Conservation (phyloP, 768 basidiomycete genomes). For the Leccinum truebloodii region DNA sequence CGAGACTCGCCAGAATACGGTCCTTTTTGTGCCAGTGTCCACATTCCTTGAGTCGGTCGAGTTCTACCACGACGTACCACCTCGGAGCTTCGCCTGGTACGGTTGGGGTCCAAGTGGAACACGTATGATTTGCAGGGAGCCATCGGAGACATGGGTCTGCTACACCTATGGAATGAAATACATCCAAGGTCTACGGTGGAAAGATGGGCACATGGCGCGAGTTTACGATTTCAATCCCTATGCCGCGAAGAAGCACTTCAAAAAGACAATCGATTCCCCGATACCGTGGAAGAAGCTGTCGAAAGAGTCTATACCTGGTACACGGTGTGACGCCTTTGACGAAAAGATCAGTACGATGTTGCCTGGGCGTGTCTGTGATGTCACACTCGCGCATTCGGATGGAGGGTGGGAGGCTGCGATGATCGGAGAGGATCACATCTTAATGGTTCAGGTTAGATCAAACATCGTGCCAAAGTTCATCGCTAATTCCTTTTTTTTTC, state of each 20-base stretch:
- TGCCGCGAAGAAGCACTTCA: constrained; percentile 18
- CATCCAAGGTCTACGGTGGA: constrained; percentile 28
- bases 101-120: constrained; percentile 35
- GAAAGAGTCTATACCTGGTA: constrained; percentile 6
- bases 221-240: constrained; percentile 38
- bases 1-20: constrained; percentile 13
- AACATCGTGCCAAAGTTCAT: background rate
- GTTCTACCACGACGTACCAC: constrained; percentile 5
- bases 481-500: background rate
- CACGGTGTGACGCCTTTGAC: constrained; percentile 19
- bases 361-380: constrained; percentile 28
- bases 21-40: constrained; percentile 36
- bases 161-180: constrained; percentile 38
- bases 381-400: constrained; percentile 16
- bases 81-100: constrained; percentile 25
- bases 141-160: constrained; percentile 38
- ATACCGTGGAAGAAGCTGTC: constrained; percentile 23
- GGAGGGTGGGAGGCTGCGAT: constrained; percentile 34
- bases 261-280: constrained; percentile 6
- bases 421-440: constrained; percentile 38
- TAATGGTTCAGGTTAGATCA: constrained; percentile 34
- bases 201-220: constrained; percentile 18
- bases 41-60: constrained; percentile 29
- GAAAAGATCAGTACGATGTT: constrained; percentile 28
- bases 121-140: constrained; percentile 30